Conservation (phyloP, 306 rosid genomes). For the Arachis hypogaea region DNA sequence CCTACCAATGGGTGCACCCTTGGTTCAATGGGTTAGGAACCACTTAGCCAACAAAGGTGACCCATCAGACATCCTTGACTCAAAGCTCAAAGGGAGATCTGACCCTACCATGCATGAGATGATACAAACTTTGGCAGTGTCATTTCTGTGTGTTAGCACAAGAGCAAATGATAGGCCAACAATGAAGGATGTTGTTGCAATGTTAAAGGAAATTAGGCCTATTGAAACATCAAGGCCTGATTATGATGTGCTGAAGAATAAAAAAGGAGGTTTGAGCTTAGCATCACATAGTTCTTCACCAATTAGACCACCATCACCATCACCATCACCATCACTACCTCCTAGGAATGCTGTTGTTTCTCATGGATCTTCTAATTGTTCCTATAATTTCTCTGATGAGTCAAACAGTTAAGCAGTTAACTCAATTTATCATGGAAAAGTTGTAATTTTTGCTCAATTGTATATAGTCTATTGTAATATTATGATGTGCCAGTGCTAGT, state of each 20-base stretch:
- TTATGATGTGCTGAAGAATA: slow-evolving; percentile 46
- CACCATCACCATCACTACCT: slow-evolving; percentile 63
- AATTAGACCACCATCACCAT: slow-evolving; percentile 50
- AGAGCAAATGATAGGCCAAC: slow-evolving; percentile 67
- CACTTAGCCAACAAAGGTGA: slow-evolving; percentile 63
- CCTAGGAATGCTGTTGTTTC: slow-evolving; percentile 54
- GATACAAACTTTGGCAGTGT: slow-evolving; percentile 88
- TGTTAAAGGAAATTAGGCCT: slow-evolving; percentile 87
- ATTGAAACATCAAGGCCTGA: slow-evolving; percentile 52
- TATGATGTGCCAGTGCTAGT: slow-evolving; percentile 11
- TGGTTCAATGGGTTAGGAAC: slow-evolving; percentile 92
- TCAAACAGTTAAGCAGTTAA: slow-evolving; percentile 42
- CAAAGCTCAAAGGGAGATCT: slow-evolving; percentile 75
- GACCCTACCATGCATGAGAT: slow-evolving; percentile 88
- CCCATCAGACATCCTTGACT: slow-evolving; percentile 70
- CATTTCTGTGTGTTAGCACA: slow-evolving; percentile 68
- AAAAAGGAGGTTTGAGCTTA: slow-evolving; percentile 51
- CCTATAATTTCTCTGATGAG: slow-evolving; percentile 81
- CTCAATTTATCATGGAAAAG: slow-evolving; percentile 32
- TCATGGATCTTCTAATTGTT: slow-evolving; percentile 70
- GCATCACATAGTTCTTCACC: slow-evolving; percentile 25
- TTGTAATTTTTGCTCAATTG: slow-evolving; percentile 34
- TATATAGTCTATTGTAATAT: slow-evolving; percentile 43
- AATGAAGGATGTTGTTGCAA: slow-evolving; percentile 90
- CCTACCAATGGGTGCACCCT: slow-evolving; percentile 68